These are phyloP conservation scores for Chrysochromulina tobinii DNA, from an alignment of 78 protist genomes.

Conservation along the genomic window DNA sequence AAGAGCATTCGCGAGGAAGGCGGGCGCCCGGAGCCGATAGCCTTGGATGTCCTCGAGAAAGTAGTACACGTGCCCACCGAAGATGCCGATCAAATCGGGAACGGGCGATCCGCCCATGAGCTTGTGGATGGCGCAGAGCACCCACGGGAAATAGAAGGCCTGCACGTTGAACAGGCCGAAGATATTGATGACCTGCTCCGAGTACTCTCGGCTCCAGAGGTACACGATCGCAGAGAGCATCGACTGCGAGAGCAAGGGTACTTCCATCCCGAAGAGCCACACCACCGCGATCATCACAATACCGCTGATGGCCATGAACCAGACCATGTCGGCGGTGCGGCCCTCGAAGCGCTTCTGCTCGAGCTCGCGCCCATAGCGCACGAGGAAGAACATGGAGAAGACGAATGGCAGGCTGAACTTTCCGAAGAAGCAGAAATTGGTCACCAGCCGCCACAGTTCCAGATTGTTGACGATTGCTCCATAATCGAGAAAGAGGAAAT, in stretches of 20 bases:
- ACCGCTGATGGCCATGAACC: slow-evolving; percentile 28
- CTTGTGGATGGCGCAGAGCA: not conserved
- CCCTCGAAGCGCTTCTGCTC: slow-evolving; percentile 48
- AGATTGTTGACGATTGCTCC: not conserved
- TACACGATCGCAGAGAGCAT: slow-evolving; percentile 53
- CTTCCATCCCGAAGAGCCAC: not conserved
- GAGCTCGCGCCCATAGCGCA: slow-evolving; percentile 9
- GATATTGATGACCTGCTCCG: slow-evolving; percentile 25
- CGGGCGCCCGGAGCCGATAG: not conserved
- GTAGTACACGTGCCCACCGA: slow-evolving; percentile 62
- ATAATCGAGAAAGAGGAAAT: not conserved
- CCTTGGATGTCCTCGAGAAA: slow-evolving; percentile 31
- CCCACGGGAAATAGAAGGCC: slow-evolving; percentile 23
- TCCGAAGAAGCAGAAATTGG: slow-evolving; percentile 55
- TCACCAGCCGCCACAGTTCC: slow-evolving; percentile 49
- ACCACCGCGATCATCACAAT: not conserved
- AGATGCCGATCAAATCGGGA: slow-evolving; percentile 49
- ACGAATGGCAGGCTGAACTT: slow-evolving; percentile 32
- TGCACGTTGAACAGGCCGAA: slow-evolving; percentile 51
- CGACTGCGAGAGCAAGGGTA: slow-evolving; percentile 41
- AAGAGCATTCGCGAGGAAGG: not conserved
- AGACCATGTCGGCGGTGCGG: slow-evolving; percentile 30
- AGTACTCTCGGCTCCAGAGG: slow-evolving; percentile 40
- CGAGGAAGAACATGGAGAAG: slow-evolving; percentile 55
- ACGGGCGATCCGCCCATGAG: slow-evolving; percentile 57